Conservation (phyloP, 1,284 basidiomycete genomes). For the Leccinum subrobustum region DNA sequence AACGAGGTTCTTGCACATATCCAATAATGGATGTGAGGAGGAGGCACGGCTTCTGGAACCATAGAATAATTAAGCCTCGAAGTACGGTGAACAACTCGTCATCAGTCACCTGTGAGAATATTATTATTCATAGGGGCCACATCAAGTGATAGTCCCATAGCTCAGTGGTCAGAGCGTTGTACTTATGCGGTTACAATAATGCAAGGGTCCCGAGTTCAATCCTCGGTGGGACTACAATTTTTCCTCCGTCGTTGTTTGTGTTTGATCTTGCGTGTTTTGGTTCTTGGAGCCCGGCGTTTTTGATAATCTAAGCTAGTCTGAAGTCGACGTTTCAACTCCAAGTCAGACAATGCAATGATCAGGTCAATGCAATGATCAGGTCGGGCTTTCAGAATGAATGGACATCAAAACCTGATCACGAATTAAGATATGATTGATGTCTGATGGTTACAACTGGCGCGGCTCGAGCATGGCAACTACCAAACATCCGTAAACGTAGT, state of each 20-base stretch:
- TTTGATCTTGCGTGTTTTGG: not conserved
- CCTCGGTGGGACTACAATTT: constrained; percentile 38
- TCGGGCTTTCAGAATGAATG: not conserved
- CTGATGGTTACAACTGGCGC: not conserved
- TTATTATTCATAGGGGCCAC: accelerated
- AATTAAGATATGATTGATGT: not conserved
- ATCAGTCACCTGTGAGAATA: not conserved
- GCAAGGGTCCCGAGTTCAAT: constrained; percentile 41
- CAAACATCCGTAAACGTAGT: not conserved
- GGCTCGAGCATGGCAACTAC: constrained; percentile 3
- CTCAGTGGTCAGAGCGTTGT: constrained; percentile 41
- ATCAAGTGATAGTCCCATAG: constrained; percentile 34
- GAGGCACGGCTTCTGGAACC: constrained; percentile 33
- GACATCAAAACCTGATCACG: not conserved
- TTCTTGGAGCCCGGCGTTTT: not conserved
- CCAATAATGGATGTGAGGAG: constrained; percentile 47
- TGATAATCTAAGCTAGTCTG: not conserved
- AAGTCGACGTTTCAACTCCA: not conserved
- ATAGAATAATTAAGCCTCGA: constrained; percentile 1
- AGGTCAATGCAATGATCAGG: not conserved
- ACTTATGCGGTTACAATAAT: constrained; percentile 40
- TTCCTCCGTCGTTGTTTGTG: not conserved
- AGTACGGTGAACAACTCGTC: not conserved
- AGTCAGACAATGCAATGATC: not conserved
- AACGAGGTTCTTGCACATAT: constrained; percentile 61